These are phyloP conservation scores for Lasiodiplodia theobromae DNA, from an alignment of 2,329 filamentous ascomycete species.

Conservation along the genomic window DNA sequence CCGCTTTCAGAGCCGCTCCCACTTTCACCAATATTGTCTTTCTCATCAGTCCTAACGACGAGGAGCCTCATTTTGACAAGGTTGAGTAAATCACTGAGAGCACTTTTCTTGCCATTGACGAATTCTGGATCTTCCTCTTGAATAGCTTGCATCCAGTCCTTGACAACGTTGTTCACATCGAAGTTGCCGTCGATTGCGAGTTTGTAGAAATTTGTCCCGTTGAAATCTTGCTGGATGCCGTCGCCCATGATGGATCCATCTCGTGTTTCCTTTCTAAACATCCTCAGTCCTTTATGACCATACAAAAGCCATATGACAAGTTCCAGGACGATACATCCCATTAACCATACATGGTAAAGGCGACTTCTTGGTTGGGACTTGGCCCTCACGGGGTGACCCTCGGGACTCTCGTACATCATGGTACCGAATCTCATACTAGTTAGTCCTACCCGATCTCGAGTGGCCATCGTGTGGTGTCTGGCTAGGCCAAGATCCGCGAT, in stretches of 20 bases:
- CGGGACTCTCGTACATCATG: constrained; percentile 24
- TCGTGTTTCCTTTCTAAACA: constrained; percentile 19
- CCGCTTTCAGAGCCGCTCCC: neutral
- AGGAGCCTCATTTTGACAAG: neutral
- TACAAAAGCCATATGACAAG: constrained; percentile 38
- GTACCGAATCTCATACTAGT: constrained; percentile 32
- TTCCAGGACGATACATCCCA: constrained; percentile 40
- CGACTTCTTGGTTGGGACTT: constrained; percentile 32
- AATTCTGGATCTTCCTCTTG: neutral
- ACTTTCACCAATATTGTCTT: too few species aligned
- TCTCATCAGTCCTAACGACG: neutral
- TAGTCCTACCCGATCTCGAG: neutral
- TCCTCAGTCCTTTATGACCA: constrained; percentile 30
- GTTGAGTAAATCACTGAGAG: neutral
- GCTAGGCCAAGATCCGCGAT: constrained; percentile 1
- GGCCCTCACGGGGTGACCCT: neutral
- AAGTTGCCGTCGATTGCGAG: neutral
- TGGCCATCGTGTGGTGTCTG: neutral
- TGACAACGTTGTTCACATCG: neutral
- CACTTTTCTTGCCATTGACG: neutral
- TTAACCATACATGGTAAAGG: constrained; percentile 37
- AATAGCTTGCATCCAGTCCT: neutral
- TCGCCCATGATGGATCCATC: neutral
- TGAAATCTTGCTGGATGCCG: neutral
- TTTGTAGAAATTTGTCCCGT: neutral